These are phyloP conservation scores for Curvularia lunata DNA, from an alignment of 2,329 filamentous ascomycete species.

Conservation along the genomic window DNA sequence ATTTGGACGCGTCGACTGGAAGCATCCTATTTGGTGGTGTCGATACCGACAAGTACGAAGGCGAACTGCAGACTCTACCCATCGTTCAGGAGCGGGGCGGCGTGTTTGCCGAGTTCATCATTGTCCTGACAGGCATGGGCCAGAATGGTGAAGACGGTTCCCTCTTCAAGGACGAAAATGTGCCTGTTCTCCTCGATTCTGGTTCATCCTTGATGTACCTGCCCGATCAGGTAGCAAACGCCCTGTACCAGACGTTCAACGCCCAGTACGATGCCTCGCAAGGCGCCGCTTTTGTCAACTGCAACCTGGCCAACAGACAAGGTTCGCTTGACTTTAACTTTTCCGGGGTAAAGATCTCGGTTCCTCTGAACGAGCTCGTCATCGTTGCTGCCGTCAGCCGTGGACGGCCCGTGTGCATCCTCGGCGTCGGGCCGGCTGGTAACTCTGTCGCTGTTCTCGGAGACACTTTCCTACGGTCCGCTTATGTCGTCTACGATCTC, in stretches of 20 bases:
- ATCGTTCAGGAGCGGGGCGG: constrained; percentile 58
- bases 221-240: constrained; percentile 63
- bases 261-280: constrained; percentile 52
- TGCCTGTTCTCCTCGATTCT: constrained; percentile 73
- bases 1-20: constrained; percentile 67
- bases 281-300: constrained; percentile 60
- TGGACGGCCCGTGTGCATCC: constrained; percentile 54
- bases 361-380: constrained; percentile 63
- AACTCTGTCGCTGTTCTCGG: constrained; percentile 60
- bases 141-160: constrained; percentile 52
- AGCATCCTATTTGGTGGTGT: constrained; percentile 82
- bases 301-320: constrained; percentile 56
- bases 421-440: constrained; percentile 59
- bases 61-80: constrained; percentile 66
- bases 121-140: constrained; percentile 58
- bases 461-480: constrained; percentile 67
- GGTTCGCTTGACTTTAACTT: constrained; percentile 65
- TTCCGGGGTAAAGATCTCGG: constrained; percentile 60
- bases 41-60: constrained; percentile 74
- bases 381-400: constrained; percentile 55
- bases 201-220: constrained; percentile 76
- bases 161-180: constrained; percentile 51
- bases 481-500: constrained; percentile 69
- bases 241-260: constrained; percentile 51
- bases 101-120: constrained; percentile 61